Evolutionary conservation across 768 basidiomycete genomes (phyloP).

Genomic region (Lentinula sp.): DNA sequence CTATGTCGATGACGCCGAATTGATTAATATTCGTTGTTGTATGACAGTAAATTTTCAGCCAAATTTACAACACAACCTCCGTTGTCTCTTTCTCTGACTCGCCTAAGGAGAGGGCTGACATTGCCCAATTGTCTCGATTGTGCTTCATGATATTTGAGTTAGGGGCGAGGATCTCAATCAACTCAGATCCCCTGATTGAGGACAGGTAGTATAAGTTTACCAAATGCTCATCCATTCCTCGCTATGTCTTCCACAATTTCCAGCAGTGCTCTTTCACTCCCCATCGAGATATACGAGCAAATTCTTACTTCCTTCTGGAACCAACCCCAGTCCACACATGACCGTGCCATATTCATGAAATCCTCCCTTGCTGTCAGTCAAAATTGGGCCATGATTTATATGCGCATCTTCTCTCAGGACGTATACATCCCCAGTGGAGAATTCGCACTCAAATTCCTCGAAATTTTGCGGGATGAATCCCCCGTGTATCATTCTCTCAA

Average conservation of each 20-base stretch:
- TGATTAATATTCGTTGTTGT: too few species aligned
- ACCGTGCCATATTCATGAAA: conserved; percentile 2
- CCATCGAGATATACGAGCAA: not conserved
- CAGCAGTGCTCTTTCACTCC: not conserved
- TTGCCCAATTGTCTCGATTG: too few species aligned
- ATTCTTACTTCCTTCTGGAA: not conserved
- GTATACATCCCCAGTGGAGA: not conserved
- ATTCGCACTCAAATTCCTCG: not conserved
- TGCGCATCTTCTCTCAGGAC: not conserved
- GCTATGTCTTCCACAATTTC: not conserved
- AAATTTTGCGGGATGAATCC: not conserved
- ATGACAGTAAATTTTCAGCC: too few species aligned
- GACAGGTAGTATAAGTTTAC: not conserved
- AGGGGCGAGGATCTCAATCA: too few species aligned
- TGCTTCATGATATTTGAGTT: too few species aligned
- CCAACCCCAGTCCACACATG: not conserved
- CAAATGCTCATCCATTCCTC: not conserved
- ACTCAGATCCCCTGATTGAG: too few species aligned
- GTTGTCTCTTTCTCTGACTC: too few species aligned
- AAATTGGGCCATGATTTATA: not conserved
- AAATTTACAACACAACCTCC: too few species aligned
- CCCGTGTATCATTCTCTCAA: not conserved
- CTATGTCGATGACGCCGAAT: too few species aligned
- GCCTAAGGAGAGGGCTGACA: too few species aligned
- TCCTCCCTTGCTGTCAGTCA: not conserved